Conservation (phyloP, 768 basidiomycete species). For the Russula foetens region DNA sequence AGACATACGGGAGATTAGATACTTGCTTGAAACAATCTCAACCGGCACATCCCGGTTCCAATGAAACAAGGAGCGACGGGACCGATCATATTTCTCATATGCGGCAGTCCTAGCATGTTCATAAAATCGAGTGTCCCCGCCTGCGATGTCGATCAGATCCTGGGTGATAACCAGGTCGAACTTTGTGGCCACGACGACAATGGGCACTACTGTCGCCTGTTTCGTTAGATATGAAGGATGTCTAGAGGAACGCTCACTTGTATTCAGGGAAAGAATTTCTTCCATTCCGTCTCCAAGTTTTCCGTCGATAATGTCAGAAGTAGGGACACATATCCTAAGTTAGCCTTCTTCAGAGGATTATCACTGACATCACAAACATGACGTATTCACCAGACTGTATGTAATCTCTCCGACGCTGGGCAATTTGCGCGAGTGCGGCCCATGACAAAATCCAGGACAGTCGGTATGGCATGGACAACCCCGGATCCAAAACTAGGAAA, state of each 20-base stretch:
- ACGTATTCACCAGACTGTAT: neutral
- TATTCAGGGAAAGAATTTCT: neutral
- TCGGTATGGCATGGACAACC: neutral
- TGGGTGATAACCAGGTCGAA: neutral
- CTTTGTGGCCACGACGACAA: slow-evolving; percentile 1
- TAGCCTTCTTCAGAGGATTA: neutral
- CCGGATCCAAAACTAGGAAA: neutral
- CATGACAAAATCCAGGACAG: neutral
- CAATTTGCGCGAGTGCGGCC: neutral
- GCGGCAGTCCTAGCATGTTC: neutral
- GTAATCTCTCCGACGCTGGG: neutral
- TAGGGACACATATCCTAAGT: slow-evolving; percentile 4
- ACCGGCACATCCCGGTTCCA: neutral
- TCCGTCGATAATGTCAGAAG: neutral
- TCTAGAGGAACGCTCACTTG: neutral
- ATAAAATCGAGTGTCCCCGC: neutral
- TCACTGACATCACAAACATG: neutral
- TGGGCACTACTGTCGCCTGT: neutral
- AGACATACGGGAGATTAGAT: neutral
- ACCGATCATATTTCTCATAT: neutral
- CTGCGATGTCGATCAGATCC: neutral
- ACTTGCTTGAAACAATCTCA: slow-evolving; percentile 3
- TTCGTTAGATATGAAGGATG: neutral
- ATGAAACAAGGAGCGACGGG: neutral
- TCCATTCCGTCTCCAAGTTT: neutral